Base-by-base conservation (phyloP, 768 basidiomycete species). In the Termitomyces sp. region DNA sequence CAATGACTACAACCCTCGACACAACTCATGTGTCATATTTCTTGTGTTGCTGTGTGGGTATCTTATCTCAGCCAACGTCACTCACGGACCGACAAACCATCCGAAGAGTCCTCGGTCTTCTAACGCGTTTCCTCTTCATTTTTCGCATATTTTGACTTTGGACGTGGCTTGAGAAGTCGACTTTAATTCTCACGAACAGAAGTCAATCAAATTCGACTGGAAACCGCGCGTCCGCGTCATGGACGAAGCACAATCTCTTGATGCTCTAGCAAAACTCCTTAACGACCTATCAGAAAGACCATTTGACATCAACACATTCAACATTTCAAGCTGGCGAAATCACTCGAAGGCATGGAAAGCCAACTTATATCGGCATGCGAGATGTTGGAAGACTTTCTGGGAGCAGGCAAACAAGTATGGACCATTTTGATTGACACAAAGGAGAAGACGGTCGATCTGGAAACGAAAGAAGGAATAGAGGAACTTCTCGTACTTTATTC, bases 401-500 rank as follows among this genome's bases (percentile, higher is more conserved):
- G 88, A 7, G 83, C 79, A 10, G 79, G 80, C 32, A 83, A 88
- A 55, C 81, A 87, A 35, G 77, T 89, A 21, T 93, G 90, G 90
- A 55, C 85, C n/a, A 82, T 83, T 21, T 71, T 91, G 42, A 75
- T 91, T 32, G 72, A 80, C 11, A 70, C 74, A 21, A 87, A 84
- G 66, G 66, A 76, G 46, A 65, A 71, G n/a, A 62, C 72, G 0
- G 73, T 76, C 2, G 73, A 87, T 59, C 53, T 86, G 21, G 72
- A 82, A n/a, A 78, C 78, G 2, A 65, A 70, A 17, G 72, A 77
- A 45, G 82, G 80, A 7, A 71, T 81, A 22, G 61, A 78, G 43
- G 82, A 83, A 44, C 64, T 92, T 40, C 67, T 90, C 55, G 74
- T 76, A 15, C 62, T 88, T 38, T 93, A 85, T 66, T 70, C 73